Conservation (phyloP, 441 rosid species). For the Pelargonium cotyledonis region DNA sequence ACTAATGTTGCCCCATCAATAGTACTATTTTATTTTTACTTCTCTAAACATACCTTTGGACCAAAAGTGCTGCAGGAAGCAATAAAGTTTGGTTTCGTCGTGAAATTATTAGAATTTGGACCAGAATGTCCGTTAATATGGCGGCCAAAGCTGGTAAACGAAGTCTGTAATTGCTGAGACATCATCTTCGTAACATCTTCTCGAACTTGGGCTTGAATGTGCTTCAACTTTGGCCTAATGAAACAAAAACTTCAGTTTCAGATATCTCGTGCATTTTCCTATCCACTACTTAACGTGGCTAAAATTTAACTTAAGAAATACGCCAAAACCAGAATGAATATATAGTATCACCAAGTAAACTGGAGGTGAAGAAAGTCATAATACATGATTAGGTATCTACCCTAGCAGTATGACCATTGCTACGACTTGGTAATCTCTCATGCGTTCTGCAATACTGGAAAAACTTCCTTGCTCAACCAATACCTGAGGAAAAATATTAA, state of each 20-base stretch:
- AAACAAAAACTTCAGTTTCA: not conserved
- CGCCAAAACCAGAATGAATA: not conserved
- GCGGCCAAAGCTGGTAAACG: constrained; percentile 32
- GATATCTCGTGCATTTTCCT: too few species aligned
- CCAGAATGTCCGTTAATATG: constrained; percentile 15
- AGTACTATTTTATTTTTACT: not conserved
- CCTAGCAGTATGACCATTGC: constrained; percentile 87
- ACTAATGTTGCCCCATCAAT: not conserved
- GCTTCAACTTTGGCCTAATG: constrained; percentile 61
- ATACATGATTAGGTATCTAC: constrained; percentile 28
- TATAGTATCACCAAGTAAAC: constrained; percentile 6
- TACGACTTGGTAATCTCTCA: constrained; percentile 70
- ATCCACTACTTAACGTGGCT: constrained; percentile 7
- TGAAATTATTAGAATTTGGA: constrained; percentile 23
- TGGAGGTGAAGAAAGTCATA: not conserved
- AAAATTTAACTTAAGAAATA: not conserved
- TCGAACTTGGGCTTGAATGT: constrained; percentile 56
- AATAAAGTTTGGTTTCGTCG: constrained; percentile 49
- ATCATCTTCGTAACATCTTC: constrained; percentile 72
- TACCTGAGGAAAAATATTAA: constrained; percentile 36
- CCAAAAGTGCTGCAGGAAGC: constrained; percentile 86
- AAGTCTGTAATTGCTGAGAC: constrained; percentile 56
- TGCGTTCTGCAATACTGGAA: constrained; percentile 43
- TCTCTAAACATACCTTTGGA: constrained; percentile 48
- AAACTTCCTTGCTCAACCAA: constrained; percentile 56